phyloP scores from a whole-genome alignment of 1,284 basidiomycete genomes.

The Marasmius sp. region DNA sequence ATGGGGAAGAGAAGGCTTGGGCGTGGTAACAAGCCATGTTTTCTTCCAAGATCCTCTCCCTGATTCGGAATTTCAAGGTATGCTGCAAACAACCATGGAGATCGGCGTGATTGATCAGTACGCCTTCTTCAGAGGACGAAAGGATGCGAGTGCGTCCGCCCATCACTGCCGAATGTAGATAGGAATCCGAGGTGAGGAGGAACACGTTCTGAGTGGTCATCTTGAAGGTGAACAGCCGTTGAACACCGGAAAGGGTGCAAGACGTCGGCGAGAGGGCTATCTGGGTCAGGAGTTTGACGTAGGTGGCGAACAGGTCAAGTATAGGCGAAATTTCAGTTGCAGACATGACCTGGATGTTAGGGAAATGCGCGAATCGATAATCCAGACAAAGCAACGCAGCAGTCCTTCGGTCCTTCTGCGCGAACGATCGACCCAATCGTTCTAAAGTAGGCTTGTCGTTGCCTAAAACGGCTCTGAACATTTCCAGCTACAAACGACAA shows the following conservation, averaged over 20 bases:
- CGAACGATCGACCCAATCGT: slow-evolving; percentile 26
- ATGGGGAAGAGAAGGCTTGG: not conserved
- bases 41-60: not conserved
- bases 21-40: not conserved
- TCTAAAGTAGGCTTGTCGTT: slow-evolving; percentile 25
- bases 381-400: slow-evolving; percentile 45
- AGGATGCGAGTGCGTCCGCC: not conserved
- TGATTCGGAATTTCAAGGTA: not conserved
- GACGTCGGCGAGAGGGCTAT: not conserved
- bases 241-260: not conserved
- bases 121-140: not conserved
- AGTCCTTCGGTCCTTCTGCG: slow-evolving; percentile 21
- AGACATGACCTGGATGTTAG: not conserved
- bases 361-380: slow-evolving; percentile 25
- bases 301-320: not conserved
- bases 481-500: slow-evolving; percentile 23
- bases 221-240: not conserved
- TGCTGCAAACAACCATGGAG: not conserved
- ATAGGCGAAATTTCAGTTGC: not conserved
- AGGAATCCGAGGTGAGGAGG: not conserved
- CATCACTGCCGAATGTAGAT: not conserved
- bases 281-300: not conserved
- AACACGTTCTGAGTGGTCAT: slow-evolving; percentile 2
- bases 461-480: slow-evolving; percentile 41
- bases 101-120: not conserved